Percentiles rank a stretch among this genome's conserved stretches.
These are phyloP conservation scores for Phyllosticta citribraziliensis DNA, from an alignment of 2,329 filamentous ascomycete species.

Conservation along the genomic window DNA sequence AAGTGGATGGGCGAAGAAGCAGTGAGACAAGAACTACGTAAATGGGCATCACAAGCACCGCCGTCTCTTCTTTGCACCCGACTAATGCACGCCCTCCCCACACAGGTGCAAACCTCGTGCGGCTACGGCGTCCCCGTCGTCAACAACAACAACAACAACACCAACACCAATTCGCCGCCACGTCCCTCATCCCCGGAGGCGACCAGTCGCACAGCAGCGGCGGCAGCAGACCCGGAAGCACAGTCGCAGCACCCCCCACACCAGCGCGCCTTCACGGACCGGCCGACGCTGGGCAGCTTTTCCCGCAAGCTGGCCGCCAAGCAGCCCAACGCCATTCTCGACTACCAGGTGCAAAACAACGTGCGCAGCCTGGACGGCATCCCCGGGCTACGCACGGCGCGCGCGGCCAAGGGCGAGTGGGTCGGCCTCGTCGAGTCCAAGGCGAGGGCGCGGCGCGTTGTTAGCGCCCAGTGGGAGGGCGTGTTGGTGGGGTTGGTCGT, in stretches of 20 bases:
- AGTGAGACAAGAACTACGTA: neutral
- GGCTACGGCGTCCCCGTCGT: slow-evolving; percentile 54
- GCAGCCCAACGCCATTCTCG: slow-evolving; percentile 33
- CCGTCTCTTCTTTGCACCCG: neutral
- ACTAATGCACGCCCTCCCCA: neutral
- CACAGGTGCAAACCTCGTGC: slow-evolving; percentile 52
- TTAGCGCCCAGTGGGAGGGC: slow-evolving; percentile 16
- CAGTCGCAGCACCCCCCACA: slow-evolving; percentile 5
- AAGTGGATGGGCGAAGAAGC: neutral
- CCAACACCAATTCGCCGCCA: neutral
- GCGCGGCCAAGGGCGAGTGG: slow-evolving; percentile 36
- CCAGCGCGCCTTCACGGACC: slow-evolving; percentile 28
- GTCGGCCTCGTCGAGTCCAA: slow-evolving; percentile 34
- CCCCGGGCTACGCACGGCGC: slow-evolving; percentile 46
- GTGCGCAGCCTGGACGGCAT: slow-evolving; percentile 48
- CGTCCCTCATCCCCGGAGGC: neutral
- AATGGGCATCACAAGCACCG: neutral
- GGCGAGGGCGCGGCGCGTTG: neutral
- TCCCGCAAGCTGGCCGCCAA: slow-evolving; percentile 39
- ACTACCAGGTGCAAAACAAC: slow-evolving; percentile 52
- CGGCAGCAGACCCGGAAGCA: slow-evolving; percentile 10
- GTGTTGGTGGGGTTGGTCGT: slow-evolving; percentile 16
- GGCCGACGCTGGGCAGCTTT: slow-evolving; percentile 47
- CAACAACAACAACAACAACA: slow-evolving; percentile 21
- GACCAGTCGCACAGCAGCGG: no score